These are phyloP conservation scores for Sporothrix inflata DNA, from an alignment of 2,329 filamentous ascomycete genomes.

Conservation along the genomic window DNA sequence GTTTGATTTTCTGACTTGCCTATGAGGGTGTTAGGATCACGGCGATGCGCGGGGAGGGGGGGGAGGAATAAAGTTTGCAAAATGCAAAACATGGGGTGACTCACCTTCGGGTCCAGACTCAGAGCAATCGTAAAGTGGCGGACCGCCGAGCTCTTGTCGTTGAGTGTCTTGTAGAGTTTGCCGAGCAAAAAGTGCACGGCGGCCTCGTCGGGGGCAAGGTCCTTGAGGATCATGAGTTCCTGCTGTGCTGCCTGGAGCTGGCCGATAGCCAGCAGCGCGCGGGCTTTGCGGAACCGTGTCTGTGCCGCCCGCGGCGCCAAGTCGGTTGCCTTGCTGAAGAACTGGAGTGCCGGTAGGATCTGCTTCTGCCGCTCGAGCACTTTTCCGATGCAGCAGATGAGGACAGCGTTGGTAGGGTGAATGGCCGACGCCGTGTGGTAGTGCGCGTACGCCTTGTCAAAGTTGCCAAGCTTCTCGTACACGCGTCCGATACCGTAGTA, in stretches of 20 bases:
- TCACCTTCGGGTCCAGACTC: constrained; percentile 89
- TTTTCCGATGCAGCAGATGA: constrained; percentile 89
- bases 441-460: constrained; percentile 87
- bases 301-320: constrained; percentile 80
- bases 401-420: constrained; percentile 90
- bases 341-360: constrained; percentile 73
- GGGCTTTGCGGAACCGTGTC: constrained; percentile 90
- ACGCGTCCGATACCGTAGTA: constrained; percentile 88
- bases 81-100: constrained; percentile 44
- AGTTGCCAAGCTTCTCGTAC: constrained; percentile 87
- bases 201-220: constrained; percentile 89
- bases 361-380: constrained; percentile 89
- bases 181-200: constrained; percentile 95
- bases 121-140: constrained; percentile 92
- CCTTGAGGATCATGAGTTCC: constrained; percentile 86
- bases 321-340: constrained; percentile 81
- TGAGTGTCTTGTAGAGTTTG: constrained; percentile 74
- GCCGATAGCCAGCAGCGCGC: constrained; percentile 76
- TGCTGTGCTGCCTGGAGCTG: constrained; percentile 72
- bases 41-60: not conserved
- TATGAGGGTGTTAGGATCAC: constrained; percentile 47
- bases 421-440: constrained; percentile 86
- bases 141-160: constrained; percentile 78
- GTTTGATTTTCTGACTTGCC: constrained; percentile 93
- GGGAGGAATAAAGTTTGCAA: not conserved